phyloP scores from a whole-genome alignment of 331 rosid genomes.

The Dryas integrifolia region DNA sequence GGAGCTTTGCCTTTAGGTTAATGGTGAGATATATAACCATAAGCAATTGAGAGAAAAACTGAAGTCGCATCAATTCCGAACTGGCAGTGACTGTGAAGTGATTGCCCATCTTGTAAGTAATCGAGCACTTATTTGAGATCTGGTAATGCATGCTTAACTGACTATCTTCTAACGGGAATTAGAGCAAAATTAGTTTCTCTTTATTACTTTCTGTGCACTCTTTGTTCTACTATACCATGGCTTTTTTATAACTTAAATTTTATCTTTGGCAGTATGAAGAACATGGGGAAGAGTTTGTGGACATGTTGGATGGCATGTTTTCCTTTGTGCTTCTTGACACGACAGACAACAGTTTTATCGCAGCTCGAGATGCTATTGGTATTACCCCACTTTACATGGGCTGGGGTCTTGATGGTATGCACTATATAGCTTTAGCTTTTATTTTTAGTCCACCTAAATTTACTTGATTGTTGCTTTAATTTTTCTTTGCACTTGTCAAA shows the following conservation, averaged over 20 bases:
- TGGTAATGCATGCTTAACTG: constrained; percentile 1
- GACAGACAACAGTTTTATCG: constrained; percentile 67
- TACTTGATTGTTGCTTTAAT: constrained; percentile 11
- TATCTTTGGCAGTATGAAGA: constrained; percentile 76
- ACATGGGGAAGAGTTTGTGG: constrained; percentile 80
- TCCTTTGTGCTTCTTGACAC: constrained; percentile 92
- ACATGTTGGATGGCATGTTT: constrained; percentile 96
- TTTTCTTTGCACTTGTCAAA: background rate
- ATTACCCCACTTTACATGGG: constrained; percentile 92
- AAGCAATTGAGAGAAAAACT: constrained; percentile 58
- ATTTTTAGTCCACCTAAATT: background rate
- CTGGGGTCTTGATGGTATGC: constrained; percentile 96
- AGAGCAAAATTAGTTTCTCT: background rate
- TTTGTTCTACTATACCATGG: background rate
- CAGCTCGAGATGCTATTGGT: constrained; percentile 95
- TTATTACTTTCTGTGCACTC: background rate
- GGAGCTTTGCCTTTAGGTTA: constrained; percentile 55
- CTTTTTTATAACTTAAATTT: background rate
- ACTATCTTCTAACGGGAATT: background rate
- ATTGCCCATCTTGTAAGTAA: constrained; percentile 95
- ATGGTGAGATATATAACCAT: constrained; percentile 99
- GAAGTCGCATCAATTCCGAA: constrained; percentile 72
- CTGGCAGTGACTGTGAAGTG: constrained; percentile 98
- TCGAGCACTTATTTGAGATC: constrained; percentile 6
- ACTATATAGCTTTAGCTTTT: background rate